Conservation (phyloP, 176 grass and related monocot species). For the Oryza meridionalis region DNA sequence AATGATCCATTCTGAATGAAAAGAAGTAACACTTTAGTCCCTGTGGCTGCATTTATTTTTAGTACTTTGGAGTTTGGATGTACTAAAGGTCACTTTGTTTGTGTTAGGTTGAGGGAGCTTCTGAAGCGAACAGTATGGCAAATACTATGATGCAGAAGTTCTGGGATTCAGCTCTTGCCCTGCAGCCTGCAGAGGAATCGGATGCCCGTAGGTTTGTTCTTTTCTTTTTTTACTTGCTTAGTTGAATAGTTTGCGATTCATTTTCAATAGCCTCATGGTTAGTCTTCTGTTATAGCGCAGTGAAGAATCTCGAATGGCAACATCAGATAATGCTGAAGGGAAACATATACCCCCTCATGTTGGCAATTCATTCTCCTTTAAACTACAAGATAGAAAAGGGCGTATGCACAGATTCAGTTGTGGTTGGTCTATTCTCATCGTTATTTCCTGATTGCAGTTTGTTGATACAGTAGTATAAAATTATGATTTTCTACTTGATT, state of each 20-base stretch:
- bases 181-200: slow-evolving; percentile 59
- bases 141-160: slow-evolving; percentile 82
- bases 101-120: slow-evolving; percentile 43
- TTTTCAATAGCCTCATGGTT: slow-evolving; percentile 8
- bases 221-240: slow-evolving; percentile 11
- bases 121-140: slow-evolving; percentile 55
- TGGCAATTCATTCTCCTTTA: slow-evolving; percentile 63
- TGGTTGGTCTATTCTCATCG: slow-evolving; percentile 52
- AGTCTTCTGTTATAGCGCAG: slow-evolving; percentile 43
- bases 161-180: slow-evolving; percentile 77
- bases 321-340: slow-evolving; percentile 48
- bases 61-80: background rate
- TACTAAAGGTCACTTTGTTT: background rate
- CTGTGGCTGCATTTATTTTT: background rate
- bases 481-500: slow-evolving; percentile 5
- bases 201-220: slow-evolving; percentile 63
- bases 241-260: background rate
- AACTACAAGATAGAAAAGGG: slow-evolving; percentile 57
- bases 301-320: slow-evolving; percentile 49
- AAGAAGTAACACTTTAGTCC: background rate
- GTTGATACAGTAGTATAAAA: background rate
- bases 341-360: slow-evolving; percentile 57
- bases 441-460: slow-evolving; percentile 11
- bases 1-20: background rate
- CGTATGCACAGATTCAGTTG: slow-evolving; percentile 71